Evolutionary conservation across 1,284 basidiomycete genomes (phyloP).

Genomic region (Wallemia mellicola): DNA sequence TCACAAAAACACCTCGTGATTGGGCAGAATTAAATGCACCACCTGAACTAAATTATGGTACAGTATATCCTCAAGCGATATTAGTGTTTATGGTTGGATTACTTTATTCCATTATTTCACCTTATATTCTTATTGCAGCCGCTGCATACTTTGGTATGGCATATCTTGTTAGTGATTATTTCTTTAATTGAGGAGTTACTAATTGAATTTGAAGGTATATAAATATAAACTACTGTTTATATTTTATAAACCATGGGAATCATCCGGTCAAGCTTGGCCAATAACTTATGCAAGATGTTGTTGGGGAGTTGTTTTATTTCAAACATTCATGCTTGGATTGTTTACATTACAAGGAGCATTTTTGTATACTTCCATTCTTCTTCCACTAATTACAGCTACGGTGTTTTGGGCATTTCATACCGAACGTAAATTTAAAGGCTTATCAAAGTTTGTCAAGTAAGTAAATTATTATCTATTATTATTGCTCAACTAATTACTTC

Average conservation of each 20-base stretch:
- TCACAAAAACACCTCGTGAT: constrained; percentile 65
- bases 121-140: constrained; percentile 75
- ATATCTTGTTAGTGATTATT: constrained; percentile 15
- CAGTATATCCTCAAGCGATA: constrained; percentile 77
- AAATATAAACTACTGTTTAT: constrained; percentile 86
- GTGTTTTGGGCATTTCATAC: constrained; percentile 51
- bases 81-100: constrained; percentile 83
- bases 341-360: constrained; percentile 42
- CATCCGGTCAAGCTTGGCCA: constrained; percentile 77
- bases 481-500: background rate
- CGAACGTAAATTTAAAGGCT: constrained; percentile 33
- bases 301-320: constrained; percentile 61
- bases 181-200: constrained; percentile 1
- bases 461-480: constrained; percentile 6
- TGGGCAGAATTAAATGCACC: constrained; percentile 90
- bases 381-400: constrained; percentile 46
- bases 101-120: constrained; percentile 80
- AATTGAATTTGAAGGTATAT: constrained; percentile 38
- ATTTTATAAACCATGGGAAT: constrained; percentile 79
- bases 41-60: constrained; percentile 79
- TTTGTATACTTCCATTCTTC: constrained; percentile 40
- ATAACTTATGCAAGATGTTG: constrained; percentile 61
- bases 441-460: constrained; percentile 54
- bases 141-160: constrained; percentile 77
- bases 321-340: constrained; percentile 74